A percentile compares a stretch with the other conserved stretches of the same genome.
phyloP scores from a whole-genome alignment of 2,329 filamentous ascomycete species.

The Alternaria triticimaculans region DNA sequence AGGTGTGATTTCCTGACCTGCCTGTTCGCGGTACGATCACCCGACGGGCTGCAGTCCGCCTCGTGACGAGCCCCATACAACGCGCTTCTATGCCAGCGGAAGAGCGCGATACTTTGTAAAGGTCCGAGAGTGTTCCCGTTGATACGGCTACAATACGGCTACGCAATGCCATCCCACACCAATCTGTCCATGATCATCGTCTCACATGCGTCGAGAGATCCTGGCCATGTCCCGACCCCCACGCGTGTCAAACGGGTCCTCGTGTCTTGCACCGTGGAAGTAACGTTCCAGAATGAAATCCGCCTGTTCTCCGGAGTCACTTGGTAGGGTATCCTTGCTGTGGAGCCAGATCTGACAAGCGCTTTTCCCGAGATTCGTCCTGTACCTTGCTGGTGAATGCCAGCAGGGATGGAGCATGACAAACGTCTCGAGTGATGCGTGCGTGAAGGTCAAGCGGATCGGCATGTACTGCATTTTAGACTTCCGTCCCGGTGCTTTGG shows the following conservation, averaged over 20 bases:
- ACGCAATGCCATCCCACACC: too few relatives aligned
- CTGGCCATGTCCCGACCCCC: background rate
- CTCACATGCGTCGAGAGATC: background rate
- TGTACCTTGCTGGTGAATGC: background rate
- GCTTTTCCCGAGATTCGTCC: slow-evolving; percentile 1
- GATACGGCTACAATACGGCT: background rate
- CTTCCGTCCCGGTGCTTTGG: slow-evolving; percentile 2
- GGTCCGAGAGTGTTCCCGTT: background rate
- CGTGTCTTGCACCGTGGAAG: background rate
- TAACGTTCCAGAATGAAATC: slow-evolving; percentile 2
- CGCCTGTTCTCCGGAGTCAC: background rate
- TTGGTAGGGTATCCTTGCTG: background rate
- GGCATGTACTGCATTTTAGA: background rate
- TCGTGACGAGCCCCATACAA: background rate
- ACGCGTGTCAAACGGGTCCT: background rate
- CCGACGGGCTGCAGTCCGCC: background rate
- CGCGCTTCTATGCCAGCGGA: background rate
- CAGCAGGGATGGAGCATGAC: slow-evolving; percentile 4
- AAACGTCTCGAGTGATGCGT: background rate
- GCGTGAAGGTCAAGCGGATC: background rate
- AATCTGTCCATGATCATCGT: background rate
- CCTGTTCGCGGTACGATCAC: background rate
- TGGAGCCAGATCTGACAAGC: background rate
- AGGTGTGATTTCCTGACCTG: background rate
- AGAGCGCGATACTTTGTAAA: background rate